Evolutionary conservation across 2,329 filamentous ascomycete species (phyloP).

Genomic region (Clarireedia monteithiana): DNA sequence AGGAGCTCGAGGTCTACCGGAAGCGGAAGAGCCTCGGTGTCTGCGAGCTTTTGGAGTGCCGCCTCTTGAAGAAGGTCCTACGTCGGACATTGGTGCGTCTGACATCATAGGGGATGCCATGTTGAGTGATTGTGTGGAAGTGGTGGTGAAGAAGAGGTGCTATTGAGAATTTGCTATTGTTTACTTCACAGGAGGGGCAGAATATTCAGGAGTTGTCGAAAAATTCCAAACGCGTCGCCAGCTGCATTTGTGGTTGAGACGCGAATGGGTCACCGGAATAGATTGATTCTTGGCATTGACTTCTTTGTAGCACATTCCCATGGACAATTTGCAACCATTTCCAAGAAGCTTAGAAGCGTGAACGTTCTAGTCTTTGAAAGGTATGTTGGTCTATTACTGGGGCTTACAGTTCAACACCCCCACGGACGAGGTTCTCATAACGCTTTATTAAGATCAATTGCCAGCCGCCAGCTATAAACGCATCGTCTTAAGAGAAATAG

Average conservation of each 20-base stretch:
- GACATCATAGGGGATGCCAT: slow-evolving; percentile 30
- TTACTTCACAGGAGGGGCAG: slow-evolving; percentile 19
- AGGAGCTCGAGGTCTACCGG: slow-evolving; percentile 33
- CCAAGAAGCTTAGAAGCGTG: neutral
- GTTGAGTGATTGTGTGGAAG: slow-evolving; percentile 1
- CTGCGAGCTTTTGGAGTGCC: slow-evolving; percentile 22
- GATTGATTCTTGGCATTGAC: slow-evolving; percentile 8
- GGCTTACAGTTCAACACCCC: no score
- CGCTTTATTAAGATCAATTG: no score
- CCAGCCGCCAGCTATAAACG: no score
- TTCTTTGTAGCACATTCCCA: neutral
- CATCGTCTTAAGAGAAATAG: no score
- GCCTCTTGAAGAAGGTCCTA: slow-evolving; percentile 16
- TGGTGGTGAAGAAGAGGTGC: slow-evolving; percentile 13
- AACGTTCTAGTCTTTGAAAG: neutral
- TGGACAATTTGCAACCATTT: neutral
- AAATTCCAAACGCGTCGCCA: slow-evolving; percentile 7
- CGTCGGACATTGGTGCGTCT: slow-evolving; percentile 16
- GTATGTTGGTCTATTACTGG: no score
- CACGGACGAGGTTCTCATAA: no score
- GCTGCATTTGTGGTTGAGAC: slow-evolving; percentile 14
- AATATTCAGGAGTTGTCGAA: slow-evolving; percentile 15
- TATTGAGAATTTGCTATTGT: slow-evolving; percentile 8
- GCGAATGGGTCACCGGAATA: slow-evolving; percentile 21
- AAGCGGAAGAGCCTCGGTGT: slow-evolving; percentile 25